Percentiles rank a stretch among this genome's conserved stretches.
Conservation (phyloP, 1,139 yeast species). For the Suhomyces bolitotheri region DNA sequence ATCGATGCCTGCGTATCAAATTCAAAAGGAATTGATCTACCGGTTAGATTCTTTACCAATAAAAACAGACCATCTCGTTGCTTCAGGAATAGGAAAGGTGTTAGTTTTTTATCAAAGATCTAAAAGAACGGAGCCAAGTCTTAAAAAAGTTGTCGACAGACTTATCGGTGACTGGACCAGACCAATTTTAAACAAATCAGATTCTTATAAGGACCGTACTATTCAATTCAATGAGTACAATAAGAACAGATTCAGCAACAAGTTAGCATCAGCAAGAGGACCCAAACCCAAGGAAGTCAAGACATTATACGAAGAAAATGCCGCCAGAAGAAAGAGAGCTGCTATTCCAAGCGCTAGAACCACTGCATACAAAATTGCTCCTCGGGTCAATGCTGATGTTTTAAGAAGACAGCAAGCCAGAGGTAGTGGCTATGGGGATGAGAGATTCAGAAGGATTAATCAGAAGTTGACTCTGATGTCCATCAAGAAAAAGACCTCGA, state of each 20-base stretch:
- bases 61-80: constrained; percentile 92
- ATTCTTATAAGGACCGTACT: constrained; percentile 86
- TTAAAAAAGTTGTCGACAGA: constrained; percentile 86
- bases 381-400: constrained; percentile 59
- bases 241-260: constrained; percentile 53
- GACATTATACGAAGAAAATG: constrained; percentile 81
- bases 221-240: constrained; percentile 73
- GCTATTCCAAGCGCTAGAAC: constrained; percentile 91
- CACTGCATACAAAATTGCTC: constrained; percentile 88
- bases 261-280: constrained; percentile 40
- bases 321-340: constrained; percentile 91
- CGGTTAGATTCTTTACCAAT: constrained; percentile 81
- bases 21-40: constrained; percentile 81
- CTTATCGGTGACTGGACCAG: constrained; percentile 97
- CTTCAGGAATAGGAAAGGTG: constrained; percentile 91
- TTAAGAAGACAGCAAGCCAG: constrained; percentile 40
- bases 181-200: constrained; percentile 94
- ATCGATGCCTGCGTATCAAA: constrained; percentile 93
- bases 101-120: constrained; percentile 91
- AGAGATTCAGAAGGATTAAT: constrained; percentile 73
- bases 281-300: constrained; percentile 42
- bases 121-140: constrained; percentile 80
- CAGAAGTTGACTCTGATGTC: constrained; percentile 53
- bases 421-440: constrained; percentile 64
- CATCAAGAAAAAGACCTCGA: constrained; percentile 43